These are phyloP conservation scores for Juglanconis juglandina DNA, from an alignment of 2,329 filamentous ascomycete genomes.

Conservation along the genomic window DNA sequence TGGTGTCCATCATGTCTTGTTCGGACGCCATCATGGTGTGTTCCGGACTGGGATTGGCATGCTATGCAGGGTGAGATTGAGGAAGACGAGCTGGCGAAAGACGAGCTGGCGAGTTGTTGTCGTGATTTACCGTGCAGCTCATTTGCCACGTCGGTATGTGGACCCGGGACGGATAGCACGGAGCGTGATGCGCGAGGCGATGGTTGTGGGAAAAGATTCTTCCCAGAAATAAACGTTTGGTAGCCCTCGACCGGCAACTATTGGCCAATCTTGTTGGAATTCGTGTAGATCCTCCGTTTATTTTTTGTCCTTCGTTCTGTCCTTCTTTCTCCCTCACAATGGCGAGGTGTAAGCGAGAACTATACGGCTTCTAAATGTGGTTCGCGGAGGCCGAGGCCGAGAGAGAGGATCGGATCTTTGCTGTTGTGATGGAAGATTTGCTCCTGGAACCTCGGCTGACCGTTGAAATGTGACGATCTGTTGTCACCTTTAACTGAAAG, in stretches of 20 bases:
- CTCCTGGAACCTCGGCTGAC: neutral
- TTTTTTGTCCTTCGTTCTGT: neutral
- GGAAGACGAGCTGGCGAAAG: neutral
- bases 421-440: neutral
- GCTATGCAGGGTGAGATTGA: neutral
- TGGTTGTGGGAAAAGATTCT: neutral
- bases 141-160: neutral
- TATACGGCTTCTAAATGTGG: neutral
- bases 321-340: neutral
- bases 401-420: no score
- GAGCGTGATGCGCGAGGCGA: neutral
- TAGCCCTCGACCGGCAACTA: no score
- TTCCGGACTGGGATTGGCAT: neutral
- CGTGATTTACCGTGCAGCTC: neutral
- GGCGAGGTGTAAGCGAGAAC: no score
- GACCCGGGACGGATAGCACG: neutral
- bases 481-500: neutral
- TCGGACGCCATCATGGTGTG: neutral
- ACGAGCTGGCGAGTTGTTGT: neutral
- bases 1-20: neutral
- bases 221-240: no score
- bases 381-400: neutral
- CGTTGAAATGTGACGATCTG: neutral
- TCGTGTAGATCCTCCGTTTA: neutral
- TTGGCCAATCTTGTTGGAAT: neutral